Conservation (phyloP, 352 stramenopile genomes). For the Synura sp. region DNA sequence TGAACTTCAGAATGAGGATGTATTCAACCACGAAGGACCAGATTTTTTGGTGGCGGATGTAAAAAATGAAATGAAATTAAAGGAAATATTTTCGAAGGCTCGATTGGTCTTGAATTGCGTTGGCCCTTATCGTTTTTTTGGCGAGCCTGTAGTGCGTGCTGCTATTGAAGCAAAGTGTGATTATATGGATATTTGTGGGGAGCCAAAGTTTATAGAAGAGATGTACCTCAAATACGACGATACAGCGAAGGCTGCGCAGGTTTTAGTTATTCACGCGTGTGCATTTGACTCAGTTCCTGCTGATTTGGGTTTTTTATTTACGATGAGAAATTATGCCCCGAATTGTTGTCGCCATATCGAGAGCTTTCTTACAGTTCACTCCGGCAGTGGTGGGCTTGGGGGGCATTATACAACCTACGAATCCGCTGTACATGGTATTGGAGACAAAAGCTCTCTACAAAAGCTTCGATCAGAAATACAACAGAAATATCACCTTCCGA, state of each 20-base stretch:
- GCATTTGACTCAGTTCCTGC: constrained; percentile 46
- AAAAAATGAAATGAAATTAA: too few relatives aligned
- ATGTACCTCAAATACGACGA: constrained; percentile 46
- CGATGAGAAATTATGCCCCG: constrained; percentile 45
- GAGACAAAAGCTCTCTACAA: constrained; percentile 36
- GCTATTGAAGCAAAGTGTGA: neutral
- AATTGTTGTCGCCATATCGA: too few relatives aligned
- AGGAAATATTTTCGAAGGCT: constrained; percentile 37
- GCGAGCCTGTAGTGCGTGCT: constrained; percentile 46
- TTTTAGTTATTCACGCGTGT: constrained; percentile 27
- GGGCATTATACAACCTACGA: constrained; percentile 48
- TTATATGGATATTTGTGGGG: constrained; percentile 51
- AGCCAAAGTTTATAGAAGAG: constrained; percentile 50
- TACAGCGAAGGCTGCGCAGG: neutral
- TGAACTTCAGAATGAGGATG: too few relatives aligned
- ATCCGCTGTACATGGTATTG: constrained; percentile 48
- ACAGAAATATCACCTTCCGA: constrained; percentile 44
- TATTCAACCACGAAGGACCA: too few relatives aligned
- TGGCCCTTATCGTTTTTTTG: constrained; percentile 50
- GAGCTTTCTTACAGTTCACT: neutral
- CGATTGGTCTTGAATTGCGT: constrained; percentile 50
- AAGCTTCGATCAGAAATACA: constrained; percentile 42
- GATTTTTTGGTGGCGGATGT: too few relatives aligned
- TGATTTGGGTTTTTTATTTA: constrained; percentile 44
- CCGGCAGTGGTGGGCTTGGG: neutral